Base-by-base conservation (phyloP, 371 early-diverging fungal genomes). In the Mucor plumbeus region DNA sequence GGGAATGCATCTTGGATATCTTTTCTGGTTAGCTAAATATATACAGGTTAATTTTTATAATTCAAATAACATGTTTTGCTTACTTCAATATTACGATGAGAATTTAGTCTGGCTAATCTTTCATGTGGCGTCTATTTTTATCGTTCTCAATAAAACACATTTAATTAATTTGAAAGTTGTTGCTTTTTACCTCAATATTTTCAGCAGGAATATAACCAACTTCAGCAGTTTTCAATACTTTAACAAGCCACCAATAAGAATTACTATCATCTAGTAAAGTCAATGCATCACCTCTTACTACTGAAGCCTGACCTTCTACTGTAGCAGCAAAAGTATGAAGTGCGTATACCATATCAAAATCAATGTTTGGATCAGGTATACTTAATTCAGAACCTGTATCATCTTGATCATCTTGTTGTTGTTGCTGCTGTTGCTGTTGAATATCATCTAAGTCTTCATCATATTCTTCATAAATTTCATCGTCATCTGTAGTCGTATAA, bases 181-280 rank as follows among this genome's bases (percentile, higher is more conserved):
- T 34, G n/a, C 10, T 15, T 47, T 31, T 19, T 76, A 92, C 91
- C 81, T 98, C 98, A 47, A 98, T 91, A 72, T 95, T 97, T 74
- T 97, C 97, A 7, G 98, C 97, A 10, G 98, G 98, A 57, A 98
- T 95, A 70, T 97, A 98, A 1, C 98, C 98, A 59, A 97, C 92
- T 76, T 94, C 94, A 14, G 89, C 89, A 15, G 91, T 92, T 74
- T 93, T 93, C 41, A 95, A 76, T 36, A 93, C 92, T 76, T 94
- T 92, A 34, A 98, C 94, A 19, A 97, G 84, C 98, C 98, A 98
- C 98, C 98, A 98, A 83, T 97, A 97, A 40, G 92, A 92, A 76
- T 98, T 97, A n/a, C 90, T 87, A 75, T 98, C 98, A 76, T 98
- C 97, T 47, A 98, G 80, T 64, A 98, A 81, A 48, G 91, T 92